Base-by-base conservation (phyloP, 2,329 filamentous ascomycete species). In the Blastomyces silverae region DNA sequence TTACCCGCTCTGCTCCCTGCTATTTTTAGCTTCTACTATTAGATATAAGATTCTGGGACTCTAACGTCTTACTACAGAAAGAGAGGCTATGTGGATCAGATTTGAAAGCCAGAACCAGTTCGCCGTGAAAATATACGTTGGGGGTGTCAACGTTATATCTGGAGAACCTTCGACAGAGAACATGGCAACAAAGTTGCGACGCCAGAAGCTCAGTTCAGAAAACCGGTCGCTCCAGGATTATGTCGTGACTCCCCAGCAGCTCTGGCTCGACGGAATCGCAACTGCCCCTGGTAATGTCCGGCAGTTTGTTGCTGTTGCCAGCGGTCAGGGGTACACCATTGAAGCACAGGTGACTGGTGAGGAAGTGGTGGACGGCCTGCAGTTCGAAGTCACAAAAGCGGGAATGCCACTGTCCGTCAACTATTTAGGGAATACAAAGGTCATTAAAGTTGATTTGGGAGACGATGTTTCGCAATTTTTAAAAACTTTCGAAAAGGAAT, bases 251-350 rank as follows among this genome's bases (percentile, higher is more conserved):
- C 77, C 76, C 1, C 42, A 63, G 0, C 79, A 81, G 64, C 62
- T 64, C 2, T 80, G 76, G 78, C 70, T 82, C 0, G 78, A 82
- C 69, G 80, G 79, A 0, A 75, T 80, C 42, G 74, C 74, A 0
- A 69, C 66, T 1, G 60, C 57, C 0, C 66, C 75, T 37, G 75
- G 75, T 1, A 69, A 70, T 0, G 78, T 82, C 4, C 74, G 78
- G 11, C 81, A 83, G 65, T 83, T 83, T 65, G 78, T 82, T 2
- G 80, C 80, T 1, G 79, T 80, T 75, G 77, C 79, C 0, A 67
- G 77, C 34, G 77, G 76, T 0, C 71, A 70, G 17, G 79, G 79
- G 0, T 79, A 80, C 63, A 76, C 77, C 0, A 74, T 82, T 8
- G 81, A 83, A 68, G 73, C 74, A 1, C 81, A 83, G 67, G 67